Conservation (phyloP, 164 flowering plant species). For the Protea cynaroides region DNA sequence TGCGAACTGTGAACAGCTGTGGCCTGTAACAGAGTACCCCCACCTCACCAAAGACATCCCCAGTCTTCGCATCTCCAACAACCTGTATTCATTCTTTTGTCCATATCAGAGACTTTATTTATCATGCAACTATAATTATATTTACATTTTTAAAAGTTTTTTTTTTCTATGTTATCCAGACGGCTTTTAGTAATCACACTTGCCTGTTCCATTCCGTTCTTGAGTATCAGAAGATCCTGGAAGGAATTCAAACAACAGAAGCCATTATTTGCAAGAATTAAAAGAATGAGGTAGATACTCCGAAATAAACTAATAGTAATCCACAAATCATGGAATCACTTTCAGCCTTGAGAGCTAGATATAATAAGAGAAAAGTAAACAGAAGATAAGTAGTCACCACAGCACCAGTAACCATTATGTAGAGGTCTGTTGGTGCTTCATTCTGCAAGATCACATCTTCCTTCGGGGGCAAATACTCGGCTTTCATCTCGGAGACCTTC, state of each 20-base stretch:
- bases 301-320: neutral
- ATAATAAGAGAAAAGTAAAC: neutral
- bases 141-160: neutral
- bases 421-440: constrained; percentile 96
- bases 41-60: constrained; percentile 84
- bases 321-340: no score
- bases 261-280: neutral
- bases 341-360: neutral
- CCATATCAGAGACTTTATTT: neutral
- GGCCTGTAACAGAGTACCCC: constrained; percentile 96
- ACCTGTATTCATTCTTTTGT: constrained; percentile 32
- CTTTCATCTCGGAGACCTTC: constrained; percentile 94
- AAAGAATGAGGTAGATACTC: neutral
- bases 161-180: neutral
- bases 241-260: constrained; percentile 10
- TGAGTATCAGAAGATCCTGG: constrained; percentile 67
- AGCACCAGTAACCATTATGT: constrained; percentile 73
- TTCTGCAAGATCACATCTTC: constrained; percentile 92
- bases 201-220: constrained; percentile 67
- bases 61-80: constrained; percentile 60
- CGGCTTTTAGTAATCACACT: constrained; percentile 15
- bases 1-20: constrained; percentile 83
- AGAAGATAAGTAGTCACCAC: constrained; percentile 43
- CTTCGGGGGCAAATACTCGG: constrained; percentile 88
- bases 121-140: neutral